Base-by-base conservation (phyloP, 768 basidiomycete species). In the Russula brevipes region DNA sequence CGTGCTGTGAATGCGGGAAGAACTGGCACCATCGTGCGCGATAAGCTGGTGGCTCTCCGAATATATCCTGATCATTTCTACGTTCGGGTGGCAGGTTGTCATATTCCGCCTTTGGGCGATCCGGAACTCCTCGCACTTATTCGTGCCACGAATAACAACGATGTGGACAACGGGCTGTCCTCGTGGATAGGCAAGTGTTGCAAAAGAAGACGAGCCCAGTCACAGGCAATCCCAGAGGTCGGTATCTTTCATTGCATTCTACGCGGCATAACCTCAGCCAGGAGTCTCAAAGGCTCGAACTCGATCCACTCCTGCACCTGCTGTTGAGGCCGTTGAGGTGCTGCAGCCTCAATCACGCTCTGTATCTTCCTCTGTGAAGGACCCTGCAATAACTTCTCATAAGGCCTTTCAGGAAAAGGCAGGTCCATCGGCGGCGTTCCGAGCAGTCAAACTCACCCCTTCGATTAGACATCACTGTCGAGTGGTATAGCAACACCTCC, bases 1-100 rank as follows among this genome's bases (percentile, higher is more conserved):
- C 70, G 0, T 78, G 77, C 62, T 69, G 63, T 17, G 65, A 61
- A 54, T 78, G 77, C 61, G 66, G 39, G 50, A 76, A 66, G 67
- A 56, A 66, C 0, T 77, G 77, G 77, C 76, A 77, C 54, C 76
- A 73, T 39, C 63, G 73, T 74, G 66, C 50, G 70, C 57, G 11
- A 62, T 60, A 8, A 11, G 41, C 17, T 10, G n/a, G 12, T 3
- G 19, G 3, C 14, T 36, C 60, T 60, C 52, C 38, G 4, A 11
- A 44, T 33, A 10, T 24, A n/a, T 31, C 45, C 45, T 42, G 24
- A 54, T 54, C 17, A 14, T 44, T 24, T 56, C 49, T 31, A 57
- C 63, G 39, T 36, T 33, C 24, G 30, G 10, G 14, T 35, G 1
- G 30, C 56, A 75, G 74, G 72, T 60, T 77, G 76, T 59, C 73